Evolutionary conservation across 192 early-diverging fungal species (phyloP).

Genomic region (Dimargaris verticillata): DNA sequence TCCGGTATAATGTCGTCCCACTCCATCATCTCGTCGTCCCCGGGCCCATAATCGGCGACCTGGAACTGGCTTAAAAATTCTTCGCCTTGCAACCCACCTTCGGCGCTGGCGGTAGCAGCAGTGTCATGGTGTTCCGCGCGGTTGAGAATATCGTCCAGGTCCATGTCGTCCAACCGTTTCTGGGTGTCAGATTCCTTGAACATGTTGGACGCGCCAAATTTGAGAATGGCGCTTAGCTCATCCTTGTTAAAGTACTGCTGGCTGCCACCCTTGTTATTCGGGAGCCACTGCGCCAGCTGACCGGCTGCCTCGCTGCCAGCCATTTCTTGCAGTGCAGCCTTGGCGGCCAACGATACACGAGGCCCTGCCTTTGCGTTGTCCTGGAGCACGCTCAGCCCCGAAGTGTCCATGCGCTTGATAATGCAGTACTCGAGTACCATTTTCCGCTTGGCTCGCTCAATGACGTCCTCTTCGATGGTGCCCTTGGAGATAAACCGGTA

Average conservation of each 20-base stretch:
- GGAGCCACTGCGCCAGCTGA: neutral
- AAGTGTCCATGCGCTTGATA: slow-evolving; percentile 98
- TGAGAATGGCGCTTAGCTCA: slow-evolving; percentile 86
- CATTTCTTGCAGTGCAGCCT: slow-evolving; percentile 22
- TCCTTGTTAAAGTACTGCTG: slow-evolving; percentile 24
- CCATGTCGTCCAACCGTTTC: slow-evolving; percentile 80
- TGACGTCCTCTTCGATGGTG: slow-evolving; percentile 95
- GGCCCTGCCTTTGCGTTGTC: slow-evolving; percentile 22
- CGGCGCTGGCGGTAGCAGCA: slow-evolving; percentile 37
- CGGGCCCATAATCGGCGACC: slow-evolving; percentile 67
- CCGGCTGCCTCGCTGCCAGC: slow-evolving; percentile 13
- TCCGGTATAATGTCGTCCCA: slow-evolving; percentile 97
- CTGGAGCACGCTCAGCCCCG: slow-evolving; percentile 55
- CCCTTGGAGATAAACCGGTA: slow-evolving; percentile 95
- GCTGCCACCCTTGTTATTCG: neutral
- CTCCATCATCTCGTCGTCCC: slow-evolving; percentile 30
- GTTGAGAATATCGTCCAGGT: slow-evolving; percentile 93
- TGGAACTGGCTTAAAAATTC: slow-evolving; percentile 94
- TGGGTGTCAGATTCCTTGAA: slow-evolving; percentile 62
- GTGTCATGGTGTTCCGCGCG: slow-evolving; percentile 86
- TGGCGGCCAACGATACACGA: slow-evolving; percentile 15
- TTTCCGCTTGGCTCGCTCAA: slow-evolving; percentile 96
- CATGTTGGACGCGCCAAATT: slow-evolving; percentile 97
- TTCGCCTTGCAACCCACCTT: slow-evolving; percentile 38
- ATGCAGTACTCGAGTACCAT: slow-evolving; percentile 99